Evolutionary conservation across 2,329 filamentous ascomycete genomes (phyloP).

Genomic region (Teratosphaeria epicoccoides): DNA sequence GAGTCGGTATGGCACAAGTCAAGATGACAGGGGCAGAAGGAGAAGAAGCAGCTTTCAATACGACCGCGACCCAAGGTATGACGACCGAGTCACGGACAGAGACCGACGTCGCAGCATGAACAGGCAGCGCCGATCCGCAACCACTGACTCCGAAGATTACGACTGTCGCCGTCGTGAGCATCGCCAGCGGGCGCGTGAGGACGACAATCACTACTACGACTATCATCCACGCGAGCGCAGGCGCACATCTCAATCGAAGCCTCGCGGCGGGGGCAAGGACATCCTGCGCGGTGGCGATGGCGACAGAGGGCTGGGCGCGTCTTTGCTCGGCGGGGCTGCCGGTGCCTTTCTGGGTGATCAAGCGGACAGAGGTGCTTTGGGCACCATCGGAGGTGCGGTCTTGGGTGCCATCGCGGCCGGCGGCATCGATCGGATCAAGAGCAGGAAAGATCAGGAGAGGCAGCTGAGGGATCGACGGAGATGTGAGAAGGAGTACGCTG

Average conservation of each 20-base stretch:
- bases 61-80: background rate
- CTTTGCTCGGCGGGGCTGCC: conserved; percentile 18
- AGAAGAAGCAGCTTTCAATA: background rate
- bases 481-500: conserved; percentile 1
- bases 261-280: conserved; percentile 12
- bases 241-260: background rate
- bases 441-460: conserved; percentile 15
- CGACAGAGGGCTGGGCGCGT: conserved; percentile 18
- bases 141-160: conserved; percentile 4
- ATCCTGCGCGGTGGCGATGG: conserved; percentile 13
- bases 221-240: conserved; percentile 3
- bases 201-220: conserved; percentile 2
- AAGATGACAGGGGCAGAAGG: background rate
- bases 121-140: background rate
- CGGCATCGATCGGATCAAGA: conserved; percentile 16
- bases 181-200: background rate
- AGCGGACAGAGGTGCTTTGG: conserved; percentile 7
- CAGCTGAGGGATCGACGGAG: conserved; percentile 2
- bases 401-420: conserved; percentile 18
- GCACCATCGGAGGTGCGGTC: conserved; percentile 17
- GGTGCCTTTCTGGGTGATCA: conserved; percentile 20
- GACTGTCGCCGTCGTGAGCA: conserved; percentile 7
- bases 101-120: background rate
- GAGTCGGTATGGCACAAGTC: background rate
- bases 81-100: background rate